Evolutionary conservation across 2,329 filamentous ascomycete species (phyloP), one percentile per base, ranked within the genome.

Genomic region (Hypoxylon rubiginosum): DNA sequence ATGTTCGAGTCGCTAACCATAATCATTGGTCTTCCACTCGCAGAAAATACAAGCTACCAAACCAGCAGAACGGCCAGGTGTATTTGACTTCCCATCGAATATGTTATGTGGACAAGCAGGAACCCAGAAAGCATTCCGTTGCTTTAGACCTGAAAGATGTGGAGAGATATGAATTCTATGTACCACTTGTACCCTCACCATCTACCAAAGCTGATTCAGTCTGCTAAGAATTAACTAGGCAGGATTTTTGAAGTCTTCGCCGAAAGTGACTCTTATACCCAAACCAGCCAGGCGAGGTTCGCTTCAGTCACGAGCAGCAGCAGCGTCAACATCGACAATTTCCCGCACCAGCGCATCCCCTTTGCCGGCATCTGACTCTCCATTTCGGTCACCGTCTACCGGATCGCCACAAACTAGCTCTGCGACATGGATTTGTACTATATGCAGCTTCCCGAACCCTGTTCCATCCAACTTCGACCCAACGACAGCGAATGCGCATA

Each of bases 71-170:
- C 82, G 96, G 96, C 55, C 94, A 97, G 82, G 93, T 96, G 59
- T 99, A 99, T 78, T 80, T 99, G 80, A 99, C 96, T 17, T 97
- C 96, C 8, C 95, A 98, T 80, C 92, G 96, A 57, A 90, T 93
- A 67, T 99, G 95, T 83, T 99, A 98, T 77, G 92, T 99, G 69
- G 94, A 97, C 76, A 91, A 94, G 74, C 86, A 89, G 32, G 91
- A 97, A 69, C 94, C 96, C 15, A 88, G 95, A 68, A 92, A 91
- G 76, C 89, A 92, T 78, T 97, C 94, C 0, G 87, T 94, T 32
- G 92, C 92, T 15, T 85, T 99, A 58, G 92, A 97, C 71, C 82
- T 99, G 58, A 97, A 94, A 77, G 92, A 97, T 77, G 89, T 99
- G 48, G 96, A 99, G 73, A 89, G 92, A 71, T 91, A 90, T 74